Evolutionary conservation across 495 filamentous ascomycete genomes (phyloP).

Genomic region (Aspergillus hancockii): DNA sequence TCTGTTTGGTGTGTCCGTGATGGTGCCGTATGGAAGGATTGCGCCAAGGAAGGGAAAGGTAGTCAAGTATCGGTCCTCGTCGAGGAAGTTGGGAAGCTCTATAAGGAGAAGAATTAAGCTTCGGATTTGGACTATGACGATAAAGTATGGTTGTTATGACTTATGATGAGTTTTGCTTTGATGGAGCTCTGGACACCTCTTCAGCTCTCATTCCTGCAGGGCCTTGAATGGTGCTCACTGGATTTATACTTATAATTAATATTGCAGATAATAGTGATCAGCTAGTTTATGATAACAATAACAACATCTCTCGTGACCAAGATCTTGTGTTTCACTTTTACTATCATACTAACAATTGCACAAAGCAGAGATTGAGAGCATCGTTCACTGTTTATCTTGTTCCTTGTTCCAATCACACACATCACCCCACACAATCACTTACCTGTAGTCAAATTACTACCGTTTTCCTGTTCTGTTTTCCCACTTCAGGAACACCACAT

Average conservation of each 20-base stretch:
- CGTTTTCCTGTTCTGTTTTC: background rate
- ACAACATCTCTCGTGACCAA: background rate
- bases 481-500: background rate
- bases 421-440: background rate
- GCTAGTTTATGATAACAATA: background rate
- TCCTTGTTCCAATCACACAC: background rate
- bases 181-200: background rate
- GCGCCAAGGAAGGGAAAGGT: slow-evolving; percentile 57
- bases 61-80: slow-evolving; percentile 70
- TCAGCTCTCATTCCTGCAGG: background rate
- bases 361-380: background rate
- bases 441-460: background rate
- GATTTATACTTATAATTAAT: background rate
- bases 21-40: slow-evolving; percentile 77
- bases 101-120: slow-evolving; percentile 33
- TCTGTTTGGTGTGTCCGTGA: slow-evolving; percentile 84
- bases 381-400: background rate
- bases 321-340: background rate
- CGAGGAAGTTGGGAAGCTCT: slow-evolving; percentile 62
- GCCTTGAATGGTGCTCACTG: background rate
- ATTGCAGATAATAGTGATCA: background rate
- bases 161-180: background rate
- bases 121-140: background rate
- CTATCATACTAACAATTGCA: background rate
- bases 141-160: background rate